These are phyloP conservation scores for Kwoniella pini DNA, from an alignment of 768 basidiomycete species.

Conservation along the genomic window DNA sequence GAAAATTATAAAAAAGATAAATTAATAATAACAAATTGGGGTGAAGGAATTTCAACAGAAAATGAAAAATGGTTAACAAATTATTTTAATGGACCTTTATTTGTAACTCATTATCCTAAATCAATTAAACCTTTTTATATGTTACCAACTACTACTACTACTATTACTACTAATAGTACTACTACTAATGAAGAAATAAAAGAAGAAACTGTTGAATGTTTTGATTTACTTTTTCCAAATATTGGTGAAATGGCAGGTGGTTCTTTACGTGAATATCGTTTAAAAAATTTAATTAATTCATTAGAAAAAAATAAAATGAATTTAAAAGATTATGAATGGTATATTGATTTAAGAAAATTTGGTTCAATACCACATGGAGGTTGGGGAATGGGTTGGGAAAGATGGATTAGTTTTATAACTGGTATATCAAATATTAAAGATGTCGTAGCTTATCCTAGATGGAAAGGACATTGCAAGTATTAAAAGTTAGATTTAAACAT, in stretches of 20 bases:
- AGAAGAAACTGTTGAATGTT: conserved; percentile 80
- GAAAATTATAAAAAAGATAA: conserved; percentile 52
- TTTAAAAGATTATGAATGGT: conserved; percentile 59
- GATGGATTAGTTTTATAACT: conserved; percentile 80
- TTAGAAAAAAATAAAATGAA: conserved; percentile 61
- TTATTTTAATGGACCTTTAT: conserved; percentile 72
- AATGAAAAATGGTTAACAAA: conserved; percentile 91
- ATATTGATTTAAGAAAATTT: conserved; percentile 76
- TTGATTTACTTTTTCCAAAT: conserved; percentile 85
- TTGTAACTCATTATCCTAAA: conserved; percentile 86
- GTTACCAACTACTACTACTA: conserved; percentile 54
- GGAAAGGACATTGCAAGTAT: conserved; percentile 58
- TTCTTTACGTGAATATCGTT: conserved; percentile 65
- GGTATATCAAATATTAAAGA: conserved; percentile 90
- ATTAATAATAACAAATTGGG: conserved; percentile 59
- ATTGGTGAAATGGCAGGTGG: conserved; percentile 91
- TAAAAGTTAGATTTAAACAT: conserved; percentile 9
- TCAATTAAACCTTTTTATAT: conserved; percentile 94
- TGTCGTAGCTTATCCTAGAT: conserved; percentile 86
- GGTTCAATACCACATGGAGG: conserved; percentile 92
- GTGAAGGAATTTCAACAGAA: conserved; percentile 74
- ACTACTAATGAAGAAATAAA: conserved; percentile 53
- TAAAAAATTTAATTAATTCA: conserved; percentile 49
- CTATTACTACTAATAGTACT: conserved; percentile 7
- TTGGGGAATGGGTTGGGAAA: conserved; percentile 93